Percentiles rank a stretch among this genome's conserved stretches.
These are phyloP conservation scores for Ganoderma meredithae DNA, from an alignment of 1,284 basidiomycete species.

Conservation along the genomic window DNA sequence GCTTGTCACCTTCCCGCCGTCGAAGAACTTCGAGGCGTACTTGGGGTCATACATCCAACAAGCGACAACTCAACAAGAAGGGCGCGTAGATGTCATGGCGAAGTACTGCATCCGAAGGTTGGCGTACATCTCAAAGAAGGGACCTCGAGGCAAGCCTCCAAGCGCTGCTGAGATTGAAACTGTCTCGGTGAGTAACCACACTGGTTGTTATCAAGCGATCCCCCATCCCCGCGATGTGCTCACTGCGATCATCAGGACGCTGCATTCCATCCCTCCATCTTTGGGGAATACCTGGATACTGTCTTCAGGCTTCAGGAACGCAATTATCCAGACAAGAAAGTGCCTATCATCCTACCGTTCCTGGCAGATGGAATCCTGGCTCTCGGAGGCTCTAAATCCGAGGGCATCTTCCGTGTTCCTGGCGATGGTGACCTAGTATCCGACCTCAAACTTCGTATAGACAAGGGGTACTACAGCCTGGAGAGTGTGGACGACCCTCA, in stretches of 20 bases:
- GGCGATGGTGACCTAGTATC: constrained; percentile 88
- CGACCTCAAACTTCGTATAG: constrained; percentile 86
- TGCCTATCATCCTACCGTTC: constrained; percentile 92
- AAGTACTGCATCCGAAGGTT: constrained; percentile 84
- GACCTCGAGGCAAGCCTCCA: constrained; percentile 84
- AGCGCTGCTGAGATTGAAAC: constrained; percentile 86
- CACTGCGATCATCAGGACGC: constrained; percentile 65
- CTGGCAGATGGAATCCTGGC: constrained; percentile 90
- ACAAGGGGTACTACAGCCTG: constrained; percentile 89
- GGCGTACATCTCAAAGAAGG: constrained; percentile 76
- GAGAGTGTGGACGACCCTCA: constrained; percentile 89
- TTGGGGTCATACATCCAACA: constrained; percentile 80
- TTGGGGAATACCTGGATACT: constrained; percentile 86
- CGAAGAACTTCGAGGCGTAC: constrained; percentile 88
- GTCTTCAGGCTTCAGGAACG: constrained; percentile 85
- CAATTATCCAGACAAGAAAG: constrained; percentile 82
- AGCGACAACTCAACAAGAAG: constrained; percentile 69
- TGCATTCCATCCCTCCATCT: constrained; percentile 92
- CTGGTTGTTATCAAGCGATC: no score
- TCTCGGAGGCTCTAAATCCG: constrained; percentile 81
- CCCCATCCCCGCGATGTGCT: constrained; percentile 8
- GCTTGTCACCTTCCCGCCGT: constrained; percentile 88
- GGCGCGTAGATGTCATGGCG: constrained; percentile 87
- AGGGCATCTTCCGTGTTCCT: constrained; percentile 92
- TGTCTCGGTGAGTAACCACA: constrained; percentile 66